Conservation (phyloP, 257 asterid genomes). For the Gynochthodes officinalis region DNA sequence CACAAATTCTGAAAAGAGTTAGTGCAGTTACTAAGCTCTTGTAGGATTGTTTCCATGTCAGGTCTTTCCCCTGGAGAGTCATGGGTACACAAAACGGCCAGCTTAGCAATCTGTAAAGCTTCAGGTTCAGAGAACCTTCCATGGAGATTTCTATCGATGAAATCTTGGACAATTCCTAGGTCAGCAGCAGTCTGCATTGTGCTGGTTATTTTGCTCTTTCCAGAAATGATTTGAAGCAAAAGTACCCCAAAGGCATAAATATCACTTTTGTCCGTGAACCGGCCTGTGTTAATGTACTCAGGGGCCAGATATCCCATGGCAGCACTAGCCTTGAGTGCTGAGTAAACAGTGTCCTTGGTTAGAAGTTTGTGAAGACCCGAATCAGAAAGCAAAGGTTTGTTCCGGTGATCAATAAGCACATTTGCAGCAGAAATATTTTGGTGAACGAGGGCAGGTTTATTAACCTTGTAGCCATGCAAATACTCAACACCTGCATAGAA, state of each 20-base stretch:
- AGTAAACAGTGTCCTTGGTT: slow-evolving; percentile 73
- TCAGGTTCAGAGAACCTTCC: slow-evolving; percentile 54
- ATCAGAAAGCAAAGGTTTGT: slow-evolving; percentile 67
- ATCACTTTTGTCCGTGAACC: slow-evolving; percentile 87
- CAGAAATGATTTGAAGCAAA: slow-evolving; percentile 76
- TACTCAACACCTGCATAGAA: slow-evolving; percentile 63
- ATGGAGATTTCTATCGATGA: slow-evolving; percentile 52
- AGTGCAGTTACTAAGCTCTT: slow-evolving; percentile 33
- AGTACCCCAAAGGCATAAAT: slow-evolving; percentile 87
- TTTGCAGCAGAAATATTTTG: slow-evolving; percentile 83
- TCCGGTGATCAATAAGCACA: slow-evolving; percentile 57
- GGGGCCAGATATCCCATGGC: slow-evolving; percentile 98
- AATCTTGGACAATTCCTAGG: slow-evolving; percentile 43
- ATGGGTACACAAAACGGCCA: slow-evolving; percentile 59
- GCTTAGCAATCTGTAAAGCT: slow-evolving; percentile 46
- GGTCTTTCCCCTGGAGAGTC: slow-evolving; percentile 81
- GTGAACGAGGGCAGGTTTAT: slow-evolving; percentile 70
- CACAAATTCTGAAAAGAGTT: slow-evolving; percentile 10
- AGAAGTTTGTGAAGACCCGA: slow-evolving; percentile 85
- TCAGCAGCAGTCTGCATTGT: slow-evolving; percentile 61
- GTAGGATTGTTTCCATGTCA: slow-evolving; percentile 45
- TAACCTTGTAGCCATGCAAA: slow-evolving; percentile 55
- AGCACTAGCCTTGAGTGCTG: slow-evolving; percentile 83
- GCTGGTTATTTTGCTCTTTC: slow-evolving; percentile 43
- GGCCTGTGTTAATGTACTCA: slow-evolving; percentile 73